Evolutionary conservation across 2,329 filamentous ascomycete genomes (phyloP).

Genomic region (Thelonectria rubi): DNA sequence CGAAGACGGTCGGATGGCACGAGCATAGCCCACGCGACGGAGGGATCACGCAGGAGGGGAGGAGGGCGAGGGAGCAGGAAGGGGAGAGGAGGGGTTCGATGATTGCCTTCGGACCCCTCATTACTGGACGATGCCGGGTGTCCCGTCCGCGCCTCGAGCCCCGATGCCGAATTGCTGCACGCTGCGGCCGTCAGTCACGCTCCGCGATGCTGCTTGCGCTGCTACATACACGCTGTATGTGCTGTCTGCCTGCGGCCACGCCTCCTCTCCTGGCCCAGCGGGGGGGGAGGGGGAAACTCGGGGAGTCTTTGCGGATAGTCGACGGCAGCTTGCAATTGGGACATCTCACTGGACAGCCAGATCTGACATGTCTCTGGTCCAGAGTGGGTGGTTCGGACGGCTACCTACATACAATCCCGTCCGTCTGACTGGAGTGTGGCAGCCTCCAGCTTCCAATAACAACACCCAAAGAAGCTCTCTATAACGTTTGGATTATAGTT

Average conservation of each 20-base stretch:
- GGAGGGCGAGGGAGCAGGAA: not conserved
- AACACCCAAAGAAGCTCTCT: no score
- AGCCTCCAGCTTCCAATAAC: not conserved
- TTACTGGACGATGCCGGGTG: not conserved
- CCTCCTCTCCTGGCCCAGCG: not conserved
- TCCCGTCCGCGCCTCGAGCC: not conserved
- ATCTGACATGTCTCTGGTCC: not conserved
- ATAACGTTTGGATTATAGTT: conserved; percentile 2
- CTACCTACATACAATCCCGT: conserved; percentile 9
- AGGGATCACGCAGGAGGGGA: not conserved
- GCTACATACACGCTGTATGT: conserved; percentile 1
- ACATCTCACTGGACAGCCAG: conserved; percentile 14
- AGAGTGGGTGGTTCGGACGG: conserved; percentile 13
- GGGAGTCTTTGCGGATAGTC: conserved; percentile 1
- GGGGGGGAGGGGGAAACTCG: not conserved
- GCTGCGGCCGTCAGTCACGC: not conserved
- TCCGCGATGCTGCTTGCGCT: not conserved
- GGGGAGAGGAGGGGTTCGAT: not conserved
- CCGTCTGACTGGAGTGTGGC: not conserved
- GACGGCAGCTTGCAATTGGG: conserved; percentile 18
- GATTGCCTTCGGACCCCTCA: conserved; percentile 13
- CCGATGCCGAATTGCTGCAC: conserved; percentile 1
- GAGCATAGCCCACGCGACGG: not conserved
- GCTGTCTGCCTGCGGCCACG: conserved; percentile 2
- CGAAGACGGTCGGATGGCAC: not conserved